These are phyloP conservation scores for Drechslerella coelobrocha DNA, from an alignment of 2,329 filamentous ascomycete genomes.

Conservation along the genomic window DNA sequence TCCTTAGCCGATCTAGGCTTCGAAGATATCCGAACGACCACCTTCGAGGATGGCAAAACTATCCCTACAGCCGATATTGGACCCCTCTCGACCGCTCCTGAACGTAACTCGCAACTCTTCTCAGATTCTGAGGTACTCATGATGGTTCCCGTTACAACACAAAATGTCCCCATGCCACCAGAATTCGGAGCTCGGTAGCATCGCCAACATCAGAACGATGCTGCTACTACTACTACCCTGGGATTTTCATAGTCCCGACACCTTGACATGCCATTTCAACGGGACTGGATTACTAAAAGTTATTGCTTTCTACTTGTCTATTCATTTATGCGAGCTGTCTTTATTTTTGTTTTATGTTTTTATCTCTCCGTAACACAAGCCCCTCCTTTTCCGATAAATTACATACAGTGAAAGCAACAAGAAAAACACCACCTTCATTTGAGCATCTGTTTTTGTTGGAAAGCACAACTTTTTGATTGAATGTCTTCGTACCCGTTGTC, in stretches of 20 bases:
- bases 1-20: constrained; percentile 38
- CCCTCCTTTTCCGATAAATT: constrained; percentile 20
- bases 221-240: constrained; percentile 13
- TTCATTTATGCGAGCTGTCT: constrained; percentile 23
- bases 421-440: constrained; percentile 46
- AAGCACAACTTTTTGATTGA: constrained; percentile 50
- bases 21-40: constrained; percentile 32
- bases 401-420: constrained; percentile 4
- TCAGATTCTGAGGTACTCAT: constrained; percentile 48
- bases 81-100: constrained; percentile 22
- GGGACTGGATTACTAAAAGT: constrained; percentile 51
- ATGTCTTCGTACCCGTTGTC: constrained; percentile 46
- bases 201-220: constrained; percentile 21
- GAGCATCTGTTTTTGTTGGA: constrained; percentile 34
- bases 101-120: constrained; percentile 45
- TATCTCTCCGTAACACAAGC: constrained; percentile 17
- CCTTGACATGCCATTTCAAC: constrained; percentile 46
- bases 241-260: constrained; percentile 37
- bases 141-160: constrained; percentile 50
- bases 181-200: constrained; percentile 48
- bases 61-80: constrained; percentile 42
- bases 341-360: constrained; percentile 5
- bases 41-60: constrained; percentile 46
- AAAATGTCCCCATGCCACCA: constrained; percentile 35
- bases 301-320: constrained; percentile 45